Evolutionary conservation across 1,284 basidiomycete genomes (phyloP).

Genomic region (Cryptococcus amylolentus): DNA sequence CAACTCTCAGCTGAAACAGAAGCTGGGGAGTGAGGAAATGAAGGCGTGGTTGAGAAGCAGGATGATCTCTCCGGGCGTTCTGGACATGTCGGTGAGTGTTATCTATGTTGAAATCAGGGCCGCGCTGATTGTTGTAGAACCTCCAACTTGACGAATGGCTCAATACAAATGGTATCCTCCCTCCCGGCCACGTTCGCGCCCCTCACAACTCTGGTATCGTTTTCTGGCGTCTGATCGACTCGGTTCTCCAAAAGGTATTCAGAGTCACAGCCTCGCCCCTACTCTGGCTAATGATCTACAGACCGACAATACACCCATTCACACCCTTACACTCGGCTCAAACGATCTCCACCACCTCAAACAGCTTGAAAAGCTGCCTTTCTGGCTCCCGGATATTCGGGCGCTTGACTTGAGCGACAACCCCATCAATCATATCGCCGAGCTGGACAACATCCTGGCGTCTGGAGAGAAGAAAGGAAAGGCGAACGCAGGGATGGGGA

Average conservation of each 20-base stretch:
- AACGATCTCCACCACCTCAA: constrained; percentile 37
- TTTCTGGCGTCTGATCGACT: constrained; percentile 42
- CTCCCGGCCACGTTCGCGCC: constrained; percentile 42
- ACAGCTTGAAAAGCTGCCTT: constrained; percentile 34
- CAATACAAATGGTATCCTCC: constrained; percentile 37
- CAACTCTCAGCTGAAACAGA: constrained; percentile 32
- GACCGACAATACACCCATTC: constrained; percentile 20
- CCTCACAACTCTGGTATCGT: constrained; percentile 35
- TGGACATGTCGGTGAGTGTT: constrained; percentile 43
- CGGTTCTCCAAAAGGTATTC: constrained; percentile 34
- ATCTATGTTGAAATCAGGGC: too few species aligned
- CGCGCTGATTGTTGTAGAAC: constrained; percentile 15
- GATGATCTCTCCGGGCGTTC: constrained; percentile 31
- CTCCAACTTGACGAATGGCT: constrained; percentile 40
- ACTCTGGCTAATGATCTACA: background rate
- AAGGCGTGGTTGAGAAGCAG: constrained; percentile 42
- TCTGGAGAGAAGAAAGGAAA: constrained; percentile 41
- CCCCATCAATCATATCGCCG: constrained; percentile 27
- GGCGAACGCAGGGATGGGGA: constrained; percentile 32
- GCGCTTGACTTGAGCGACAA: constrained; percentile 47
- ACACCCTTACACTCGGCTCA: constrained; percentile 43
- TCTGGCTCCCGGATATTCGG: constrained; percentile 40
- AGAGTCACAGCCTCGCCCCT: background rate
- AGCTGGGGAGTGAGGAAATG: constrained; percentile 37
- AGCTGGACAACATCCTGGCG: constrained; percentile 34